Evolutionary conservation across 768 basidiomycete genomes (phyloP).

Genomic region (Tricholoma furcatifolium): DNA sequence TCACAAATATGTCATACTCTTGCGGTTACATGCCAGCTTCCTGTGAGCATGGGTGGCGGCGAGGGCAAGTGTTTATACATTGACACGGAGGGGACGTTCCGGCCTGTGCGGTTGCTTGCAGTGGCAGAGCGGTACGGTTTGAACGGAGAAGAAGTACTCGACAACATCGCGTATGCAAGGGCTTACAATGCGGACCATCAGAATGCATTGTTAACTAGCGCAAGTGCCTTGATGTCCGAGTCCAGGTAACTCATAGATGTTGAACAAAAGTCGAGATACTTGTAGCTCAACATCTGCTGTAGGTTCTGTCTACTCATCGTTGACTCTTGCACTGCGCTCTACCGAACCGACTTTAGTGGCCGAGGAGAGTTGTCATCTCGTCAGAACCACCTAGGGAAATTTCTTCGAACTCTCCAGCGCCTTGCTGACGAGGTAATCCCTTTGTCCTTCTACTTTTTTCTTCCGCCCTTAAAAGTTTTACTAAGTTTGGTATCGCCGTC

Average conservation of each 20-base stretch:
- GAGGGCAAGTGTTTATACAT: constrained; percentile 99
- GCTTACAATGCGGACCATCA: constrained; percentile 99
- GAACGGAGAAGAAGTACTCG: constrained; percentile 95
- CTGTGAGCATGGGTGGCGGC: constrained; percentile 96
- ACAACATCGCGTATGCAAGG: constrained; percentile 97
- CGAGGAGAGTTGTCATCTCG: constrained; percentile 93
- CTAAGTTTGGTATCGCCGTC: constrained; percentile 97
- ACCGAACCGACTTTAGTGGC: constrained; percentile 94
- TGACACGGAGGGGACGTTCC: constrained; percentile 99
- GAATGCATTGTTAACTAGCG: constrained; percentile 81
- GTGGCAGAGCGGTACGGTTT: constrained; percentile 96
- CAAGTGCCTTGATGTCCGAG: constrained; percentile 99
- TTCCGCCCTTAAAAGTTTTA: constrained; percentile 13
- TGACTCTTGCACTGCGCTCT: constrained; percentile 94
- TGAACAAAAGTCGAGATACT: background rate
- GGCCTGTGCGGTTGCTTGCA: constrained; percentile 90
- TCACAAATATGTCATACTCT: constrained; percentile 98
- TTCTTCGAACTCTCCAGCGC: constrained; percentile 88
- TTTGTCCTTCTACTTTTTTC: constrained; percentile 6
- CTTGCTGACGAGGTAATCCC: constrained; percentile 94
- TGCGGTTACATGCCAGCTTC: constrained; percentile 96
- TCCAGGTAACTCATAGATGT: constrained; percentile 65
- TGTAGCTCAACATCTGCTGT: constrained; percentile 11
- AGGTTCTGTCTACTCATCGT: constrained; percentile 97
- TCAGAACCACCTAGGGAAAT: constrained; percentile 95